Conservation (phyloP, 441 rosid genomes). For the Eruca vesicaria region DNA sequence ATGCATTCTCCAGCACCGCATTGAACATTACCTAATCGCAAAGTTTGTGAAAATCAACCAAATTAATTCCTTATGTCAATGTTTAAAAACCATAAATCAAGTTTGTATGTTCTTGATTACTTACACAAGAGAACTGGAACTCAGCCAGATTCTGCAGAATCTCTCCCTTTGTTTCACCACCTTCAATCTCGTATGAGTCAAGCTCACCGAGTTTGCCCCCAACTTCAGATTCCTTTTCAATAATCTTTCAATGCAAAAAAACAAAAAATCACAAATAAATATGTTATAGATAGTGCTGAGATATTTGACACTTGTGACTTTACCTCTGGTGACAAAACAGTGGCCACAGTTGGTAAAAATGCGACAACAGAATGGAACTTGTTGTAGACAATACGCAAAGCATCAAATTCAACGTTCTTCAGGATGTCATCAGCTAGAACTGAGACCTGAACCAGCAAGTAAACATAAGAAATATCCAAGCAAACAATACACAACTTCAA, state of each 20-base stretch:
- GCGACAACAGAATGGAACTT: constrained; percentile 83
- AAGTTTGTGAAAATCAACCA: neutral
- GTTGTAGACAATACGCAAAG: constrained; percentile 88
- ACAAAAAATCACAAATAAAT: neutral
- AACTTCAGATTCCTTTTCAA: constrained; percentile 83
- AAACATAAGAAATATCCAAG: neutral
- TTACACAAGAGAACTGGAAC: constrained; percentile 98
- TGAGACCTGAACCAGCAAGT: constrained; percentile 61
- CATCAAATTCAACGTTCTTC: constrained; percentile 90
- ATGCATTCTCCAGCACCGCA: constrained; percentile 87
- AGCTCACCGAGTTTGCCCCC: constrained; percentile 90
- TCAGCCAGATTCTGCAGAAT: constrained; percentile 88
- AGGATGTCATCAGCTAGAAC: constrained; percentile 95
- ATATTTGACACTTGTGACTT: neutral
- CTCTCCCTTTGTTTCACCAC: constrained; percentile 89
- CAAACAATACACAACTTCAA: neutral
- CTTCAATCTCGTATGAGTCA: constrained; percentile 94
- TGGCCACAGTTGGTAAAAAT: constrained; percentile 77
- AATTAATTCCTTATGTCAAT: neutral
- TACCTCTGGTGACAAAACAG: constrained; percentile 89
- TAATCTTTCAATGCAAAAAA: constrained; percentile 43
- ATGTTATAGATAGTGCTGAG: constrained; percentile 1
- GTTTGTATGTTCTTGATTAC: constrained; percentile 26
- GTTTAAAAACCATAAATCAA: neutral
- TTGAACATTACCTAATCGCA: constrained; percentile 67